phyloP scores from a whole-genome alignment of 176 grass and related monocot genomes.

The Thinopyrum elongatum region DNA sequence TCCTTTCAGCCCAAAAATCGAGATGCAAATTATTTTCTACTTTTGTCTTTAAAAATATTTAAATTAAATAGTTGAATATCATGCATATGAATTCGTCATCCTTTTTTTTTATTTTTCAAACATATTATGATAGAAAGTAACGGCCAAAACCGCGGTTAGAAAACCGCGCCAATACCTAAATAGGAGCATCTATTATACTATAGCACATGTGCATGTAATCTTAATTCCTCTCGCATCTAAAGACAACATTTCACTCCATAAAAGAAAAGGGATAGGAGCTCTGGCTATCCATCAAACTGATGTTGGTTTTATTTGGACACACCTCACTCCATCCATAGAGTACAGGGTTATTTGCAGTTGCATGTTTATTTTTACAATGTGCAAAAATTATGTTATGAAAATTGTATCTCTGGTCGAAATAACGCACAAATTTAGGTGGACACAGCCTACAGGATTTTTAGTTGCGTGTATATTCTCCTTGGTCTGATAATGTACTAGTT shows the following conservation, averaged over 20 bases:
- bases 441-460: neutral
- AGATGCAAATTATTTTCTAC: too few species aligned
- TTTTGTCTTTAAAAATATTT: too few species aligned
- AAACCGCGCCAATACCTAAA: neutral
- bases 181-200: neutral
- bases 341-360: too few species aligned
- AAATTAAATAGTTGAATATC: neutral
- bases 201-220: neutral
- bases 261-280: neutral
- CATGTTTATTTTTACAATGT: too few species aligned
- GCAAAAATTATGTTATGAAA: too few species aligned
- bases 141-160: neutral
- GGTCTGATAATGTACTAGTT: too few species aligned
- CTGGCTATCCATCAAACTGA: neutral
- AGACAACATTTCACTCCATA: neutral
- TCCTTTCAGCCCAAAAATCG: too few species aligned
- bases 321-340: neutral
- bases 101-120: neutral
- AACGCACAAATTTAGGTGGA: neutral
- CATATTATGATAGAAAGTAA: neutral
- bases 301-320: neutral
- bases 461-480: neutral
- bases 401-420: too few species aligned
- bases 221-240: neutral
- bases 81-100: neutral